These are phyloP conservation scores for Syzygium aromaticum DNA, from an alignment of 345 rosid species.

Conservation along the genomic window DNA sequence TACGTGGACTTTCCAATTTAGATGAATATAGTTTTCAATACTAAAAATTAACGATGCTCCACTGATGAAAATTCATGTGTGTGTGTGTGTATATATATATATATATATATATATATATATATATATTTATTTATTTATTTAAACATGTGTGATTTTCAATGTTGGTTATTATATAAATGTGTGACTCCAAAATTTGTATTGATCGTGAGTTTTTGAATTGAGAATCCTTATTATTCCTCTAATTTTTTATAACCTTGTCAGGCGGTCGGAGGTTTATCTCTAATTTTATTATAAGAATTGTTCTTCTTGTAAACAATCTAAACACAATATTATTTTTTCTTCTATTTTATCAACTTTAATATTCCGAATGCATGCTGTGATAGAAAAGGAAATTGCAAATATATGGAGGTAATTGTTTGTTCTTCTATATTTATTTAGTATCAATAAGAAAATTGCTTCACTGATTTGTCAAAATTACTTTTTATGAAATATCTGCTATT, in stretches of 20 bases:
- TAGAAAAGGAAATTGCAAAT: neutral
- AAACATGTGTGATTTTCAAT: neutral
- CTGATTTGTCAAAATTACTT: neutral
- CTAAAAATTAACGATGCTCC: neutral
- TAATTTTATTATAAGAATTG: neutral
- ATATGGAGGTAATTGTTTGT: neutral
- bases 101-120: too few relatives aligned
- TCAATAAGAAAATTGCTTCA: neutral
- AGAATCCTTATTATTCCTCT: neutral
- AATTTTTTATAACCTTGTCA: neutral
- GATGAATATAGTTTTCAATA: neutral
- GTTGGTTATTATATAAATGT: neutral
- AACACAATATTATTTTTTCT: neutral
- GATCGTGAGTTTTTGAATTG: neutral
- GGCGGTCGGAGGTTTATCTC: neutral
- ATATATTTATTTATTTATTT: too few relatives aligned
- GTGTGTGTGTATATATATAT: too few relatives aligned
- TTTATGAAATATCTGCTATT: neutral
- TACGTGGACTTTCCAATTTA: neutral
- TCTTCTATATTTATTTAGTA: neutral
- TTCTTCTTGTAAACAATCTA: neutral
- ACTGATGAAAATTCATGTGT: neutral
- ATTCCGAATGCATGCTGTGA: neutral
- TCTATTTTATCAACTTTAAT: neutral
- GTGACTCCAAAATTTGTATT: neutral